A percentile compares a stretch with the other conserved stretches of the same genome.
phyloP scores from a whole-genome alignment of 1,139 yeast species.

The Candida sp. region DNA sequence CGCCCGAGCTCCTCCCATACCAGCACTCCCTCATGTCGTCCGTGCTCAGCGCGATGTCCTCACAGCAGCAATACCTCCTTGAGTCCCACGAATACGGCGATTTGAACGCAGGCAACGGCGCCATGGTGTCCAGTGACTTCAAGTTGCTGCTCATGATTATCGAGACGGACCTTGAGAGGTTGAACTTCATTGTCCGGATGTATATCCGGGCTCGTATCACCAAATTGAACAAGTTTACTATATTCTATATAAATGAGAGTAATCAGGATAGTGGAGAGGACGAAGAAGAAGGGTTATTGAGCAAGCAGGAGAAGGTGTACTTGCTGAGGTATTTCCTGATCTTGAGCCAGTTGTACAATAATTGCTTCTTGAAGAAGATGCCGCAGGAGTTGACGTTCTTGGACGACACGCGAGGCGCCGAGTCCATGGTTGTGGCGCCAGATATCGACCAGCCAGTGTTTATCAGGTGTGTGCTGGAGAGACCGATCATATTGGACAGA shows the following conservation, averaged over 20 bases:
- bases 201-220: slow-evolving; percentile 78
- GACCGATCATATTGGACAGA: slow-evolving; percentile 26
- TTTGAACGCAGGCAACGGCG: slow-evolving; percentile 40
- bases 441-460: slow-evolving; percentile 79
- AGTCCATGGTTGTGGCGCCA: slow-evolving; percentile 81
- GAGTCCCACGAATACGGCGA: slow-evolving; percentile 57
- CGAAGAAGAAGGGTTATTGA: slow-evolving; percentile 31
- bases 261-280: slow-evolving; percentile 20
- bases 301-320: slow-evolving; percentile 65
- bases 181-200: slow-evolving; percentile 78
- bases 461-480: slow-evolving; percentile 51
- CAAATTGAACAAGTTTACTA: slow-evolving; percentile 72
- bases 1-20: slow-evolving; percentile 84
- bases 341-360: slow-evolving; percentile 66
- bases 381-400: slow-evolving; percentile 73
- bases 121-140: slow-evolving; percentile 55
- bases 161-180: slow-evolving; percentile 90
- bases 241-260: slow-evolving; percentile 50
- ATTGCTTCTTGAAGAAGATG: slow-evolving; percentile 66
- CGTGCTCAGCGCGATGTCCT: slow-evolving; percentile 60
- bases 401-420: slow-evolving; percentile 79
- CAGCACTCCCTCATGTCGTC: slow-evolving; percentile 61
- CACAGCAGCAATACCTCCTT: slow-evolving; percentile 76
- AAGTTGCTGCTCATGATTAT: slow-evolving; percentile 82
- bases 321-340: slow-evolving; percentile 66